Conservation (phyloP, 139 green algal genomes). For the Ulvella scutata region DNA sequence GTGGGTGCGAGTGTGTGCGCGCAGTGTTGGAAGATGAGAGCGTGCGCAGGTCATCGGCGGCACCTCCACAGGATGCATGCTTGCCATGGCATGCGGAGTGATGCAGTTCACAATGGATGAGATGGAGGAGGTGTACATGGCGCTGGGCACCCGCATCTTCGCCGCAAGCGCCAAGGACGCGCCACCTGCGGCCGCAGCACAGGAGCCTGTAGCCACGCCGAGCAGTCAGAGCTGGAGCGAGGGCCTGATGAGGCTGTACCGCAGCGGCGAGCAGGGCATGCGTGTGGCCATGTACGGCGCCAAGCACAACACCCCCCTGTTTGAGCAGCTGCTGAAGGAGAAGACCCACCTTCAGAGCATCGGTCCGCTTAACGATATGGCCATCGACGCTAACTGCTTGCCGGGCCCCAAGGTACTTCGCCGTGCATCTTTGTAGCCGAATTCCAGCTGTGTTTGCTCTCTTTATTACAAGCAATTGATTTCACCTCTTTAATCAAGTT, state of each 20-base stretch:
- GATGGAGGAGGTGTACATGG: constrained; percentile 76
- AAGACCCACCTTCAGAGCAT: constrained; percentile 31
- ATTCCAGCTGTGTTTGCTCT: background rate
- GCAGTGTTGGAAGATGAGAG: background rate
- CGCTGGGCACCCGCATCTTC: constrained; percentile 49
- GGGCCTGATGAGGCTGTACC: constrained; percentile 34
- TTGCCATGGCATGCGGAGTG: constrained; percentile 62
- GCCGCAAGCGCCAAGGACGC: constrained; percentile 37
- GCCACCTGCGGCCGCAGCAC: constrained; percentile 5
- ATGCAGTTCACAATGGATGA: constrained; percentile 52
- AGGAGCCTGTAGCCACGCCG: constrained; percentile 28
- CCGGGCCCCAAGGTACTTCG: constrained; percentile 51
- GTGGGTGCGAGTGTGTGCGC: background rate
- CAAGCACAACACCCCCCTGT: constrained; percentile 82
- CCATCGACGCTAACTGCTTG: constrained; percentile 51
- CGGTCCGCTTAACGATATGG: constrained; percentile 20
- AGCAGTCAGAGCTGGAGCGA: constrained; percentile 29
- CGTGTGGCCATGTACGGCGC: constrained; percentile 60
- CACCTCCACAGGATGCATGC: constrained; percentile 73
- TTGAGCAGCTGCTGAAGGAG: constrained; percentile 66
- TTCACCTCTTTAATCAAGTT: no score
- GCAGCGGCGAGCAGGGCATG: constrained; percentile 35
- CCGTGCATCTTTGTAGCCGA: no score
- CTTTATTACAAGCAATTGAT: no score
- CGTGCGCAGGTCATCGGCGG: constrained; percentile 20